A percentile compares a stretch with the other conserved stretches of the same genome.
Evolutionary conservation across 371 early-diverging fungal species (phyloP).

Genomic region (Apophysomyces variabilis): DNA sequence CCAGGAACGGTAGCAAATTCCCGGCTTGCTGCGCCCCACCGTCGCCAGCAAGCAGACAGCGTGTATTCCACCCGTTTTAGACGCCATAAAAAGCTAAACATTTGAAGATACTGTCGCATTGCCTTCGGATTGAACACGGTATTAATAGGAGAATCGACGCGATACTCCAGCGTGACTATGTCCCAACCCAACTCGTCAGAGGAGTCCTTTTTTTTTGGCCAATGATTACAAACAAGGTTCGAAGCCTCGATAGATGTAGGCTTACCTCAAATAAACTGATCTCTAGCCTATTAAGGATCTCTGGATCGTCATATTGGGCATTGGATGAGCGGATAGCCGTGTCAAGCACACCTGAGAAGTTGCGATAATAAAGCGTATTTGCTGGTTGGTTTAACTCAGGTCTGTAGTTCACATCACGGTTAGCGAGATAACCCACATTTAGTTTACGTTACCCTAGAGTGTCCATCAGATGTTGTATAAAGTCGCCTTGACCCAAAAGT

Average conservation of each 20-base stretch:
- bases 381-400: conserved; percentile 76
- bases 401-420: conserved; percentile 23
- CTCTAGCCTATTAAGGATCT: conserved; percentile 78
- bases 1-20: conserved; percentile 49
- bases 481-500: conserved; percentile 96
- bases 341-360: conserved; percentile 85
- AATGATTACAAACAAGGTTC: background rate
- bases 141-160: conserved; percentile 82
- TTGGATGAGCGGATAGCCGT: conserved; percentile 89
- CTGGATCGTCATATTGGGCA: conserved; percentile 86
- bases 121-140: conserved; percentile 77
- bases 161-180: conserved; percentile 88
- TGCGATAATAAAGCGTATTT: conserved; percentile 81
- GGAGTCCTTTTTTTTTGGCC: conserved; percentile 25
- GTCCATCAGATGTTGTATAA: conserved; percentile 89
- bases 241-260: background rate
- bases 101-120: conserved; percentile 81
- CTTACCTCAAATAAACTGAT: conserved; percentile 71
- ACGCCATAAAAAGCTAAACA: conserved; percentile 90
- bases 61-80: conserved; percentile 88
- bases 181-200: conserved; percentile 89
- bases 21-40: conserved; percentile 72
- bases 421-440: background rate
- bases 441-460: conserved; percentile 64
- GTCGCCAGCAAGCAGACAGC: conserved; percentile 78